These are phyloP conservation scores for Aspergillus flavus DNA, from an alignment of 2,329 filamentous ascomycete genomes.

Conservation along the genomic window DNA sequence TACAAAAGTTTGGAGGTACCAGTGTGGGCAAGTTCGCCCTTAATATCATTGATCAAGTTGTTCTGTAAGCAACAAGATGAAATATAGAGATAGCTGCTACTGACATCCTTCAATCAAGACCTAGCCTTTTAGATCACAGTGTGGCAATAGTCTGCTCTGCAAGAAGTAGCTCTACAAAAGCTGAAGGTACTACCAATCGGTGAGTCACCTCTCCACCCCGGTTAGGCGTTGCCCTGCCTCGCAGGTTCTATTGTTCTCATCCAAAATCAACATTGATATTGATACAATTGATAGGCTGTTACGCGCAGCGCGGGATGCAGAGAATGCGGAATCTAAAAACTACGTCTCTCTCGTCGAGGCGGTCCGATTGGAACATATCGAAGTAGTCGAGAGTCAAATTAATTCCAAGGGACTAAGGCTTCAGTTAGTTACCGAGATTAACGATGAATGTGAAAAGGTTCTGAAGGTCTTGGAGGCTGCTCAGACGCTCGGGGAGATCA, in stretches of 20 bases:
- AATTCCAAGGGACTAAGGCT: slow-evolving; percentile 59
- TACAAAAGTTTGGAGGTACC: slow-evolving; percentile 95
- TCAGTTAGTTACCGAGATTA: slow-evolving; percentile 66
- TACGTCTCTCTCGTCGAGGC: slow-evolving; percentile 77
- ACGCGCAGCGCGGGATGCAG: slow-evolving; percentile 53
- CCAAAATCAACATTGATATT: slow-evolving; percentile 7
- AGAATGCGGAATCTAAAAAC: slow-evolving; percentile 52
- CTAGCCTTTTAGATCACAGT: slow-evolving; percentile 67
- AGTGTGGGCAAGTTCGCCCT: slow-evolving; percentile 91
- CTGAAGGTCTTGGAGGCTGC: slow-evolving; percentile 71
- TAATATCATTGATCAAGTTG: slow-evolving; percentile 72
- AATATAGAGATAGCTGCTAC: neutral
- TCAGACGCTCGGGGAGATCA: slow-evolving; percentile 67
- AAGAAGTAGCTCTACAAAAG: slow-evolving; percentile 89
- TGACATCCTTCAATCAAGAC: slow-evolving; percentile 42
- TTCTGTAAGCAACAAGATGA: slow-evolving; percentile 53
- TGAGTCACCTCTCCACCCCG: slow-evolving; percentile 54
- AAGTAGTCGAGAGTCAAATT: slow-evolving; percentile 68
- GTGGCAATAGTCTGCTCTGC: slow-evolving; percentile 96
- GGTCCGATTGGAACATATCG: slow-evolving; percentile 80
- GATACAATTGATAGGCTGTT: slow-evolving; percentile 39
- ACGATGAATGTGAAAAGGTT: slow-evolving; percentile 78
- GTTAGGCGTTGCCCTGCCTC: neutral
- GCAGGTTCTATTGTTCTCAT: neutral
- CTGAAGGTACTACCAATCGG: slow-evolving; percentile 93